Base-by-base conservation (phyloP, 2,329 filamentous ascomycete species). In the Zymoseptoria brevis region DNA sequence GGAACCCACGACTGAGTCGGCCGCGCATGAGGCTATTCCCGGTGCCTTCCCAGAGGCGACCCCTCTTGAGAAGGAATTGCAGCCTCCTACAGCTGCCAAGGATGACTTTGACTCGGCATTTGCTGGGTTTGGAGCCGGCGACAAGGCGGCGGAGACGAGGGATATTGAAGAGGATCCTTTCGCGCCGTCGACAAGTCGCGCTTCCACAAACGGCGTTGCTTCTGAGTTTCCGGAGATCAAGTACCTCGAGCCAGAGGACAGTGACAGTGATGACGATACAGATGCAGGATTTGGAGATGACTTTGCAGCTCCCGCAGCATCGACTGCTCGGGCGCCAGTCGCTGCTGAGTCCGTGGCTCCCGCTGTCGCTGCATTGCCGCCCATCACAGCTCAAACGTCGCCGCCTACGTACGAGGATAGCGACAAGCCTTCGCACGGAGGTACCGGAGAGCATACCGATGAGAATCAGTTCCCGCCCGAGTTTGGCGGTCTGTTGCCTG, bases 161-260 rank as follows among this genome's bases (percentile, higher is more conserved):
- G 55, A 53, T 11, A 57, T 60, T 8, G 58, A 64, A 8, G 57
- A 66, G 8, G 71, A 73, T 58, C 69, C 71, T 0, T 73, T 73
- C 53, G 53, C 80, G 80, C 61, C 83, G 82, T 67, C 74, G 72
- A 54, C 79, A 78, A 61, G 77, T 77, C 56, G 79, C 77, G 60
- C 63, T 59, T 21, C 66, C 55, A 54, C 57, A 6, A 51, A 61
- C 41, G 72, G 72, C 30, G 67, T 67, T 66, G 60, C 69, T 24
- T 66, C 67, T 45, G 94, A 97, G 71, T 97, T 97, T 71, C 94
- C 94, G 30, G 94, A 93, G 0, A 96, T 97, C 61, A 86, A 87
- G n/a, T 90, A 93, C 71, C 76, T 96, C 59, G 87, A 89, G 62
- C 82, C 85, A 29, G 88, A 92, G 59, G 89, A 93, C 22, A 90